A percentile compares a stretch with the other conserved stretches of the same genome.
Conservation (phyloP, 352 stramenopile species). For the Phytophthora tubulina region DNA sequence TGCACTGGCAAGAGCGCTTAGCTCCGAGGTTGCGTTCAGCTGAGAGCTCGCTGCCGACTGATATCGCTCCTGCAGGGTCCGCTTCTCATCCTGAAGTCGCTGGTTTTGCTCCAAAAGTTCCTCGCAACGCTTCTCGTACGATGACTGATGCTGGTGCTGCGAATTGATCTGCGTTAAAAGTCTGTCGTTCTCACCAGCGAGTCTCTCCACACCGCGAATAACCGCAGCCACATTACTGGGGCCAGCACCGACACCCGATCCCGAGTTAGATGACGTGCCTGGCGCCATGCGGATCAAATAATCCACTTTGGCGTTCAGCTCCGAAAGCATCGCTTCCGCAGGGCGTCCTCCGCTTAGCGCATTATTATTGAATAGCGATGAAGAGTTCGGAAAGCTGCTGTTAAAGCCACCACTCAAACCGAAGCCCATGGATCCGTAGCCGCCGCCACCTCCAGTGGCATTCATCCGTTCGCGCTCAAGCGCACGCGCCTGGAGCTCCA, state of each 20-base stretch:
- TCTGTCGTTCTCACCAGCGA: slow-evolving; percentile 78
- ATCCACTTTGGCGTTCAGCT: slow-evolving; percentile 81
- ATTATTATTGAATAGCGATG: slow-evolving; percentile 41
- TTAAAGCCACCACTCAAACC: slow-evolving; percentile 28
- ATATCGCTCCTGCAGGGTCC: slow-evolving; percentile 66
- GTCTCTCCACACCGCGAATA: slow-evolving; percentile 76
- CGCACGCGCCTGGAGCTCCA: slow-evolving; percentile 59
- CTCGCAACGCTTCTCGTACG: slow-evolving; percentile 79
- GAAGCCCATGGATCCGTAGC: slow-evolving; percentile 40
- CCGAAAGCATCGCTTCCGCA: slow-evolving; percentile 57
- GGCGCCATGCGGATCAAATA: slow-evolving; percentile 79
- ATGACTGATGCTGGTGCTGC: slow-evolving; percentile 78
- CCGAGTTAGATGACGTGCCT: slow-evolving; percentile 29
- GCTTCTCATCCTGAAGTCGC: slow-evolving; percentile 75
- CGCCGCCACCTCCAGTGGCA: slow-evolving; percentile 26
- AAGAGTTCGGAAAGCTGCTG: slow-evolving; percentile 40
- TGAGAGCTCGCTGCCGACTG: slow-evolving; percentile 64
- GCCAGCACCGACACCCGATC: slow-evolving; percentile 34
- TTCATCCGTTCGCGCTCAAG: slow-evolving; percentile 51
- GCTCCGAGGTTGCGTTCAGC: slow-evolving; percentile 60
- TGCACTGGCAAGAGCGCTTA: slow-evolving; percentile 66
- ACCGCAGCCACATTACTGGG: slow-evolving; percentile 68
- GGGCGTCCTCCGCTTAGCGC: slow-evolving; percentile 50
- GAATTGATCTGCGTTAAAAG: slow-evolving; percentile 80
- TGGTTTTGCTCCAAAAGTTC: slow-evolving; percentile 70